Base-by-base conservation (phyloP, 208 protist species). In the Trichomonas tenax region DNA sequence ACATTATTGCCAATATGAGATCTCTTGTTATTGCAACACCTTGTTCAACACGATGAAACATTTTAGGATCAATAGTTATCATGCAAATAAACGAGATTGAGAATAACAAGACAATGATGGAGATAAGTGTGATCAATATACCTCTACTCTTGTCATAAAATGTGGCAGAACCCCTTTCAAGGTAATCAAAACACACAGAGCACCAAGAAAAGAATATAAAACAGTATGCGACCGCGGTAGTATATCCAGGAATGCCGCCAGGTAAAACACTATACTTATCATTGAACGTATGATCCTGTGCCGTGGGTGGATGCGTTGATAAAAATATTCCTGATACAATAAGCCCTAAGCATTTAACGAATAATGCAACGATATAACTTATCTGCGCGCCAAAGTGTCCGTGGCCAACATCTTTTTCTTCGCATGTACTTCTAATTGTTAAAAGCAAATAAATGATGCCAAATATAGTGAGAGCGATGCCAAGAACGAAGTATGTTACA, bases 131-230 rank as follows among this genome's bases (percentile, higher is more conserved):
- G 3, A 89, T 46, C 17, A 26, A 89, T 46, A 89, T 23, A 31
- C 17, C 9, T 44, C 41, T 89, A 11, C 36, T n/a, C 36, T 89
- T 89, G 17, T 48, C 15, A 6, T 34, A 89, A 48, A 89, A 89
- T 48, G 26, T 48, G 0, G 17, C 31, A 10, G 34, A 46, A 44
- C 41, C 40, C 41, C 48, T 89, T 44, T n/a, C 82, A n/a, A 89
- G 82, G 17, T 17, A 46, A 44, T 89, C 82, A 89, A 48, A 31
- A 89, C 82, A 89, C 10, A 89, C 34, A 0, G 82, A 46, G 40
- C 82, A 89, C 82, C 82, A 89, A 8, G 82, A 89, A 89, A 89
- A 89, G 82, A 89, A 89, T 48, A 89, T 89, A 31, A 44, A 89
- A 31, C 82, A 89, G 41, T 89, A 89, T 45, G 82, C 82, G n/a